Conservation (phyloP, 2,329 filamentous ascomycete species). For the Blumeria hordei region DNA sequence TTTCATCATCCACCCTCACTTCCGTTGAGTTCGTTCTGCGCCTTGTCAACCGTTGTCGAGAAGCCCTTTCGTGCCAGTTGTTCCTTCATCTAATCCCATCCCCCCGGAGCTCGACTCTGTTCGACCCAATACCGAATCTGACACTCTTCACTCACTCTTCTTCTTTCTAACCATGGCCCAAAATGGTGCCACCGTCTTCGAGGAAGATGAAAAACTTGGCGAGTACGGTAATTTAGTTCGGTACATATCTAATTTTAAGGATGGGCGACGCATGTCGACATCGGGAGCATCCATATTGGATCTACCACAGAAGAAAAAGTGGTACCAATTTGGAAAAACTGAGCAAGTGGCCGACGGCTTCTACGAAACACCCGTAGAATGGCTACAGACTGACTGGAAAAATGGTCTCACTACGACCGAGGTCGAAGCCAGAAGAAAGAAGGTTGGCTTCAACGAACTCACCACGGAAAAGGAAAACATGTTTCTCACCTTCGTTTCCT, state of each 20-base stretch:
- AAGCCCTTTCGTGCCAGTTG: not conserved
- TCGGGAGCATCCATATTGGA: constrained; percentile 16
- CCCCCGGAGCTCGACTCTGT: not conserved
- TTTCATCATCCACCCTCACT: not conserved
- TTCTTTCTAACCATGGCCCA: constrained; percentile 1
- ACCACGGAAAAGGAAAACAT: constrained; percentile 52
- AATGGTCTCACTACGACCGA: constrained; percentile 33
- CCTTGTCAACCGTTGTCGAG: no score
- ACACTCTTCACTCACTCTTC: not conserved
- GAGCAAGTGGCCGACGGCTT: constrained; percentile 14
- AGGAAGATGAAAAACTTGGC: constrained; percentile 18
- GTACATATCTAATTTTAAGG: constrained; percentile 42
- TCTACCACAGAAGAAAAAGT: constrained; percentile 18
- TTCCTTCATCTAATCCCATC: not conserved
- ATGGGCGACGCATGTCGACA: constrained; percentile 26
- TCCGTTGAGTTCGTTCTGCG: not conserved
- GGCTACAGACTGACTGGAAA: constrained; percentile 43
- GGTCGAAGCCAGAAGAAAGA: constrained; percentile 39
- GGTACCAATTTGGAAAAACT: constrained; percentile 31
- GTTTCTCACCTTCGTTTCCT: constrained; percentile 49
- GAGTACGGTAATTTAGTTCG: constrained; percentile 42
- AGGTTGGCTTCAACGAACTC: constrained; percentile 47
- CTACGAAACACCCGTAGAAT: constrained; percentile 32
- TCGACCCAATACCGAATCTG: not conserved
- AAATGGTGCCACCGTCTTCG: constrained; percentile 1